Conservation (phyloP, 2,329 filamentous ascomycete species). For the Ophiocordyceps polyrhachis-furcata region DNA sequence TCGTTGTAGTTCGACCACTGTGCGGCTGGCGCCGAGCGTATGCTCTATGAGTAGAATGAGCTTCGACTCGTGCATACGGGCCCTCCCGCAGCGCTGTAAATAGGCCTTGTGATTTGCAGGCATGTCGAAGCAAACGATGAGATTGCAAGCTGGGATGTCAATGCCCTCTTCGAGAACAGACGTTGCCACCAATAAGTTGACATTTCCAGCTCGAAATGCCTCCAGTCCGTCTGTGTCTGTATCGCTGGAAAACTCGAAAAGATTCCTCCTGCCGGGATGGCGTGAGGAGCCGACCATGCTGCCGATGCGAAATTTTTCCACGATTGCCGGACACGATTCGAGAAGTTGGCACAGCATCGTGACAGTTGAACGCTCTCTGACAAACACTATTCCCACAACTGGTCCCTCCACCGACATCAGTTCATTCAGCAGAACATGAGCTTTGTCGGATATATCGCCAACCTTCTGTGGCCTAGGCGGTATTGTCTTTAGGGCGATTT, state of each 20-base stretch:
- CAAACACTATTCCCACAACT: conserved; percentile 47
- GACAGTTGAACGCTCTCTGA: conserved; percentile 40
- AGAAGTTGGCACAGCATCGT: conserved; percentile 41
- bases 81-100: conserved; percentile 36
- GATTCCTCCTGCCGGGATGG: conserved; percentile 14
- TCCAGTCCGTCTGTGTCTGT: conserved; percentile 17
- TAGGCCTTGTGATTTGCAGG: conserved; percentile 34
- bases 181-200: conserved; percentile 42
- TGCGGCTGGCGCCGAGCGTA: conserved; percentile 10
- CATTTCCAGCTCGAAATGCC: conserved; percentile 31
- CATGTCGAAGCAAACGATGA: conserved; percentile 38
- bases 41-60: conserved; percentile 27
- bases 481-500: conserved; percentile 10
- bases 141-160: conserved; percentile 44
- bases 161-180: conserved; percentile 50
- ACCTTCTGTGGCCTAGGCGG: conserved; percentile 3
- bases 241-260: conserved; percentile 18
- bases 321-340: conserved; percentile 27
- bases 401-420: conserved; percentile 24
- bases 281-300: conserved; percentile 36
- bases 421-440: conserved; percentile 29
- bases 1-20: conserved; percentile 50
- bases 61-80: conserved; percentile 29
- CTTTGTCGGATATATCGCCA: conserved; percentile 35
- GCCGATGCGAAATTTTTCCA: conserved; percentile 28